phyloP scores from a whole-genome alignment of 805 yeast species.

The Sungouiozyma intestinalis region DNA sequence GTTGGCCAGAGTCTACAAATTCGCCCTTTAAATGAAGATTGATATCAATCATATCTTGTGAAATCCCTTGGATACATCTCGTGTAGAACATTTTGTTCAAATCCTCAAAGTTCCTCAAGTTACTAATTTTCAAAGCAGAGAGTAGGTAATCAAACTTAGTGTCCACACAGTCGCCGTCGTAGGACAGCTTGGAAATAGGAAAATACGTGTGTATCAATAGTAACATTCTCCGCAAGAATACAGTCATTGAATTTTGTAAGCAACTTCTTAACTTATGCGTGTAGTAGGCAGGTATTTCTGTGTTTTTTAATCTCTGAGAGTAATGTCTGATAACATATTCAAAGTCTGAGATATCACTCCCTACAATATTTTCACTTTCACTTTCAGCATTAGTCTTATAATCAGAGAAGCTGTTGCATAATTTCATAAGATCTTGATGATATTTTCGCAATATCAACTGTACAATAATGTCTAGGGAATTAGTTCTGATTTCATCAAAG shows the following conservation, averaged over 20 bases:
- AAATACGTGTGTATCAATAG: conserved; percentile 1
- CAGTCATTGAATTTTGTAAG: conserved; percentile 7
- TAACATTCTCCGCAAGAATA: conserved; percentile 11
- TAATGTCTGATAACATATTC: not conserved
- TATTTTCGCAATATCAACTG: conserved; percentile 5
- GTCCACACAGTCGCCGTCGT: not conserved
- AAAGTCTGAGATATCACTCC: not conserved
- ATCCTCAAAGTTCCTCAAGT: not conserved
- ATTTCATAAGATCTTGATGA: conserved; percentile 10
- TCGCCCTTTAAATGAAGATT: too few relatives aligned
- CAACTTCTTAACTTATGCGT: not conserved
- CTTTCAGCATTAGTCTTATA: not conserved
- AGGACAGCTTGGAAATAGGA: not conserved
- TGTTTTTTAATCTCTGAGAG: not conserved
- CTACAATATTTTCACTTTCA: not conserved
- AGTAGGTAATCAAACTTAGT: conserved; percentile 2
- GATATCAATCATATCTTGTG: not conserved
- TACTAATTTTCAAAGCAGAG: not conserved
- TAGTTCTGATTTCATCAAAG: not conserved
- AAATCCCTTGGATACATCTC: not conserved
- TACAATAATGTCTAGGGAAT: not conserved
- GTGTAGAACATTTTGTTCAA: not conserved
- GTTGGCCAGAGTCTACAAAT: conserved; percentile 1
- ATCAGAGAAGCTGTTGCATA: not conserved
- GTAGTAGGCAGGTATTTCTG: not conserved